These are phyloP conservation scores for Zymoseptoria pseudotritici DNA, from an alignment of 2,329 filamentous ascomycete species.

Conservation along the genomic window DNA sequence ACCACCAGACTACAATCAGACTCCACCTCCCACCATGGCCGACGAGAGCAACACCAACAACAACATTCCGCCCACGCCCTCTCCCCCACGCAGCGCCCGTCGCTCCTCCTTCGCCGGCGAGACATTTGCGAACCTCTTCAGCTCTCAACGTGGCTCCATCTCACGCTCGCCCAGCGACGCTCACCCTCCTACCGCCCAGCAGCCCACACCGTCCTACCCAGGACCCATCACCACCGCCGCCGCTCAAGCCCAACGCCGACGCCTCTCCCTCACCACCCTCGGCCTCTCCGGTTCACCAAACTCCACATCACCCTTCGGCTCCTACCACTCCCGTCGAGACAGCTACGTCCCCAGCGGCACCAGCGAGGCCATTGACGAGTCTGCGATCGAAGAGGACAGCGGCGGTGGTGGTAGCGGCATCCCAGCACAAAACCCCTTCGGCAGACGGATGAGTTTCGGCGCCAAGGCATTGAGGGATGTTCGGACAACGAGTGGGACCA, in stretches of 20 bases:
- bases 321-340: slow-evolving; percentile 37
- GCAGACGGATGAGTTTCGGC: slow-evolving; percentile 83
- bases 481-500: slow-evolving; percentile 37
- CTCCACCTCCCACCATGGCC: slow-evolving; percentile 11
- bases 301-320: slow-evolving; percentile 36
- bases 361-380: slow-evolving; percentile 39
- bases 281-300: slow-evolving; percentile 40
- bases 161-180: slow-evolving; percentile 25
- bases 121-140: slow-evolving; percentile 44
- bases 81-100: slow-evolving; percentile 27
- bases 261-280: slow-evolving; percentile 44
- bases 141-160: slow-evolving; percentile 23
- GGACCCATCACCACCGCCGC: slow-evolving; percentile 44
- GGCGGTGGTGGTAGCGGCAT: slow-evolving; percentile 42
- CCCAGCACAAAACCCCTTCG: slow-evolving; percentile 52
- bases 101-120: slow-evolving; percentile 43
- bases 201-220: slow-evolving; percentile 27
- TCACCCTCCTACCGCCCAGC: neutral
- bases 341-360: slow-evolving; percentile 38
- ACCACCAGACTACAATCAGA: neutral
- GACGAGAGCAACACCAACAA: slow-evolving; percentile 10
- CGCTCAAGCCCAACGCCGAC: slow-evolving; percentile 42
- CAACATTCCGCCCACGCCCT: slow-evolving; percentile 1
- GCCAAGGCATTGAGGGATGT: slow-evolving; percentile 68
- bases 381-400: slow-evolving; percentile 45